phyloP scores from a whole-genome alignment of 176 grass and related monocot species.

The Stipa capillata region DNA sequence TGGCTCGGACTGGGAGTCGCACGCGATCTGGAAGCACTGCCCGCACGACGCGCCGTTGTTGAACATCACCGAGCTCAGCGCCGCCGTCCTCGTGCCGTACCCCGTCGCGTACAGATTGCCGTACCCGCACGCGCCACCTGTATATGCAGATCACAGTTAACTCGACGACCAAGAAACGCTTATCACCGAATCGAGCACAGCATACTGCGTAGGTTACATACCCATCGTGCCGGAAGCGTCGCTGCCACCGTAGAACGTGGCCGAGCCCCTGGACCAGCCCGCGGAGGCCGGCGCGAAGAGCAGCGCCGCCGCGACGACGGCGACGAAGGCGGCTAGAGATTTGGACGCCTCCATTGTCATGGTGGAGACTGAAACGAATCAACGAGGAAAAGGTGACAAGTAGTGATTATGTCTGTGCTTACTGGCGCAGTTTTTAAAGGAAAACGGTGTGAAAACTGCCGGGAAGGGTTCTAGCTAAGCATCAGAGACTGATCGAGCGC shows the following conservation, averaged over 20 bases:
- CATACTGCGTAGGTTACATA: slow-evolving; percentile 29
- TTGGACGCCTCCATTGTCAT: background rate
- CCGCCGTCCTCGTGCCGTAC: slow-evolving; percentile 29
- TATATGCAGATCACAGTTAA: background rate
- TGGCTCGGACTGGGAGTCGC: slow-evolving; percentile 1
- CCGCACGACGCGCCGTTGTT: slow-evolving; percentile 38
- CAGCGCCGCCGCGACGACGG: background rate
- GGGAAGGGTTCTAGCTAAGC: too few relatives aligned
- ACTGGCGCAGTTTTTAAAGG: slow-evolving; percentile 5
- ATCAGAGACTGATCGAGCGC: background rate
- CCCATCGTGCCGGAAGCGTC: slow-evolving; percentile 80
- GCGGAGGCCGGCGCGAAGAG: background rate
- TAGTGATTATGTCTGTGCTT: background rate
- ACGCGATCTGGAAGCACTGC: slow-evolving; percentile 52
- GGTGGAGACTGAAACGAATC: background rate
- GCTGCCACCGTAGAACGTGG: slow-evolving; percentile 76
- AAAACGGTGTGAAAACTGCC: background rate
- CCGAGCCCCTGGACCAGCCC: slow-evolving; percentile 22
- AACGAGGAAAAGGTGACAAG: background rate
- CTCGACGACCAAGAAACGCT: background rate
- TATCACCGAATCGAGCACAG: background rate
- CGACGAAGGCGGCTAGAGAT: background rate
- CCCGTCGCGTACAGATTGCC: slow-evolving; percentile 52
- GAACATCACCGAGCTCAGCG: slow-evolving; percentile 32
- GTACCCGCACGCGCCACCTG: slow-evolving; percentile 75